These are phyloP conservation scores for Sarocladium brachiariae DNA, from an alignment of 2,329 filamentous ascomycete species.

Conservation along the genomic window DNA sequence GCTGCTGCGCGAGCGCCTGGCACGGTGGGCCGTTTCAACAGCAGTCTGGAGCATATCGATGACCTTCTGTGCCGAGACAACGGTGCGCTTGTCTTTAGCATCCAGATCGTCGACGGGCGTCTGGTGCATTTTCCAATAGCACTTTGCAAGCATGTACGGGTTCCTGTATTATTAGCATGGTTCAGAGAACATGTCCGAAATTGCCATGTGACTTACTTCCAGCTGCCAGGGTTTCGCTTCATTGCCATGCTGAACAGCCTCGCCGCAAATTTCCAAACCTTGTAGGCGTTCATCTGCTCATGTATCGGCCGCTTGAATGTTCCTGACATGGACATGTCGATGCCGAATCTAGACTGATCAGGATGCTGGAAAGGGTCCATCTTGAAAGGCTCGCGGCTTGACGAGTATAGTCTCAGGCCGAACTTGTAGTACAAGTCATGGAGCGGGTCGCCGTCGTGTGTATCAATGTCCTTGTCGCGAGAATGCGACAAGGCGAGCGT, in stretches of 20 bases:
- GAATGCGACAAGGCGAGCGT: slow-evolving; percentile 53
- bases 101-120: slow-evolving; percentile 38
- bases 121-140: slow-evolving; percentile 58
- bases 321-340: slow-evolving; percentile 40
- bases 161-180: slow-evolving; percentile 30
- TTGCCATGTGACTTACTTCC: slow-evolving; percentile 39
- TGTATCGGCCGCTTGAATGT: slow-evolving; percentile 48
- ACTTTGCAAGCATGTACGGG: slow-evolving; percentile 55
- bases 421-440: slow-evolving; percentile 55
- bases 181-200: slow-evolving; percentile 17
- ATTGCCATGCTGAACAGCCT: slow-evolving; percentile 50
- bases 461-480: slow-evolving; percentile 34
- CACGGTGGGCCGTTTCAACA: slow-evolving; percentile 41
- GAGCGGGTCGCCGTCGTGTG: slow-evolving; percentile 44
- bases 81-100: slow-evolving; percentile 30
- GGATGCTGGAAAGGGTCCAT: slow-evolving; percentile 55
- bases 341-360: slow-evolving; percentile 51
- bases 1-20: slow-evolving; percentile 50
- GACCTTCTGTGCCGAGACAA: slow-evolving; percentile 30
- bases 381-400: slow-evolving; percentile 54
- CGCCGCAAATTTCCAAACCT: slow-evolving; percentile 55
- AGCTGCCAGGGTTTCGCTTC: slow-evolving; percentile 45
- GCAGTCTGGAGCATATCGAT: slow-evolving; percentile 44
- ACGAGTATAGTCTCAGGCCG: slow-evolving; percentile 55
- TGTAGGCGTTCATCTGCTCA: slow-evolving; percentile 51